A percentile compares a stretch with the other conserved stretches of the same genome.
Evolutionary conservation across 2,329 filamentous ascomycete species (phyloP).

Genomic region (Trichophyton schoenleinii): DNA sequence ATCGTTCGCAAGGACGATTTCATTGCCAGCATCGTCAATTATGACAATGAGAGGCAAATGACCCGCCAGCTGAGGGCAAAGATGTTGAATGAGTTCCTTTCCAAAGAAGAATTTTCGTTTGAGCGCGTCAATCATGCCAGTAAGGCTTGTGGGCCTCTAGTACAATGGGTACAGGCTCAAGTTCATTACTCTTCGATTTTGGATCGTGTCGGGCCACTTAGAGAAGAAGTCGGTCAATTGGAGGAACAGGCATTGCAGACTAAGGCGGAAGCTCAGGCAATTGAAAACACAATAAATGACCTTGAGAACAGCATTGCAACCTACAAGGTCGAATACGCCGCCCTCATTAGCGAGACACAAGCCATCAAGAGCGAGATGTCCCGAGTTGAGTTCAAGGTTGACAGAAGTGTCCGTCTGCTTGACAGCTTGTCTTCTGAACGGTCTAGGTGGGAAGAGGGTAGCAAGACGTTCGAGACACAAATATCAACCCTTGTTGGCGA

Average conservation of each 20-base stretch:
- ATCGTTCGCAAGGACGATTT: conserved; percentile 90
- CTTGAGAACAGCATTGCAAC: conserved; percentile 84
- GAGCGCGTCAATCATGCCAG: conserved; percentile 92
- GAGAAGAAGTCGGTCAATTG: conserved; percentile 75
- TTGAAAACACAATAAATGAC: conserved; percentile 70
- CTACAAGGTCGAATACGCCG: conserved; percentile 93
- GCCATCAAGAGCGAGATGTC: conserved; percentile 96
- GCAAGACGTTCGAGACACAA: conserved; percentile 95
- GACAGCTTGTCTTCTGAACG: conserved; percentile 92
- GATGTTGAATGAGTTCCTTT: conserved; percentile 87
- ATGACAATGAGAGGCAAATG: conserved; percentile 93
- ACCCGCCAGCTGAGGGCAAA: conserved; percentile 66
- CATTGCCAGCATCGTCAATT: conserved; percentile 93
- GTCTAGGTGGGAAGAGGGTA: conserved; percentile 88
- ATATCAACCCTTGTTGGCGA: conserved; percentile 94
- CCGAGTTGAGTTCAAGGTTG: conserved; percentile 93
- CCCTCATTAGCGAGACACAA: conserved; percentile 91
- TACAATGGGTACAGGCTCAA: conserved; percentile 94
- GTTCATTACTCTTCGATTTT: conserved; percentile 97
- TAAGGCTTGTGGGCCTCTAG: conserved; percentile 90
- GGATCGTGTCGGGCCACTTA: conserved; percentile 81
- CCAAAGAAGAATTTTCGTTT: conserved; percentile 89
- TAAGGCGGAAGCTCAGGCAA: conserved; percentile 82
- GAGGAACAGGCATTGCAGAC: conserved; percentile 84
- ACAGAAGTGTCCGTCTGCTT: conserved; percentile 83